Evolutionary conservation across 1,139 yeast genomes (phyloP).

Genomic region (Kodamaea sp.): DNA sequence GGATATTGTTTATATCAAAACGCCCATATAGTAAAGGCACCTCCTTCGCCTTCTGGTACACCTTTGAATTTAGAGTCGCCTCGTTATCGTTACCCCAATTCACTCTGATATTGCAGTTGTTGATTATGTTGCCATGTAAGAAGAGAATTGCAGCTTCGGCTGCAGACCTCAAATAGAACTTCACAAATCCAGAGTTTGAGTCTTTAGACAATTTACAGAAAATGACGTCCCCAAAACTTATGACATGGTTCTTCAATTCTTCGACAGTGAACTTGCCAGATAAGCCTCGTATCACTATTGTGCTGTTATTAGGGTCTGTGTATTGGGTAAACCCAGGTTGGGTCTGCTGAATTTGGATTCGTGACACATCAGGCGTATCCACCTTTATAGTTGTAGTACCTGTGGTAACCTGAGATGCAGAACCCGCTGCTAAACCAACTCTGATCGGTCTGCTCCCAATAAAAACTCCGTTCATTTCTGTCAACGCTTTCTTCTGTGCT

Average conservation of each 20-base stretch:
- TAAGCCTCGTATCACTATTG: conserved; percentile 32
- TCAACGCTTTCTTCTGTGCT: conserved; percentile 74
- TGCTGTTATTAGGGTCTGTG: conserved; percentile 42
- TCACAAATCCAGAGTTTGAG: conserved; percentile 26
- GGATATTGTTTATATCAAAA: conserved; percentile 11
- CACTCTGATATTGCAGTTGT: conserved; percentile 32
- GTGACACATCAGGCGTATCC: conserved; percentile 11
- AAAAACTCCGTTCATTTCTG: conserved; percentile 80
- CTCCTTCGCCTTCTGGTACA: conserved; percentile 16
- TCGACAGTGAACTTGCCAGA: conserved; percentile 28
- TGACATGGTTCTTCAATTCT: conserved; percentile 32
- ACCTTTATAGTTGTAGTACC: conserved; percentile 1
- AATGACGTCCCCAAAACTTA: conserved; percentile 39
- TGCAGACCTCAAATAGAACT: conserved; percentile 31
- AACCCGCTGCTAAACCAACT: conserved; percentile 47
- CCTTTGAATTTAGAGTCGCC: neutral
- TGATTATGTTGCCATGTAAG: conserved; percentile 33
- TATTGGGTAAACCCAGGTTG: conserved; percentile 35
- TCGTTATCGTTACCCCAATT: conserved; percentile 32
- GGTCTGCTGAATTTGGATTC: conserved; percentile 25
- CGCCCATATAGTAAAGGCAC: conserved; percentile 24
- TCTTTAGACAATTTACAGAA: conserved; percentile 24
- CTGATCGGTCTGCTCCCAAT: conserved; percentile 76
- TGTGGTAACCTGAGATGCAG: conserved; percentile 10
- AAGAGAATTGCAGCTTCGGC: conserved; percentile 40